Conservation (phyloP, 1,139 yeast species). For the Saccharomyces hybrid region DNA sequence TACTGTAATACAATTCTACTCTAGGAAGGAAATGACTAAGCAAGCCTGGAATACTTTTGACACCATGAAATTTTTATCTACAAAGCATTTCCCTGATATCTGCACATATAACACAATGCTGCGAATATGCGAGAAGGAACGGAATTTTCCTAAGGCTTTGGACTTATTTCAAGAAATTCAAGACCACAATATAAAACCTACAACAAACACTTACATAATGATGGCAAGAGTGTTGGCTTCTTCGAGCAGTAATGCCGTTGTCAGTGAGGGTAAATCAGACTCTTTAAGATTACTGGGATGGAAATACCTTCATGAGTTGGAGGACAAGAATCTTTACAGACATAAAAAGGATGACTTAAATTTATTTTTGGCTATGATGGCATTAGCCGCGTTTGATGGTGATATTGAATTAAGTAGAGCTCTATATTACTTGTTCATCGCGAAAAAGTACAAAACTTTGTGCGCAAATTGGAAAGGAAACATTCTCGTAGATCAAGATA, state of each 20-base stretch:
- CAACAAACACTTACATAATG: slow-evolving; percentile 47
- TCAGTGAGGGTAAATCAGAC: slow-evolving; percentile 27
- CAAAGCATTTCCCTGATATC: slow-evolving; percentile 55
- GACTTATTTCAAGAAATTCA: slow-evolving; percentile 72
- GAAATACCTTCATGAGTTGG: slow-evolving; percentile 66
- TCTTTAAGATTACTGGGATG: slow-evolving; percentile 42
- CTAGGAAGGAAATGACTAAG: slow-evolving; percentile 44
- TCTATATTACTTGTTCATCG: slow-evolving; percentile 41
- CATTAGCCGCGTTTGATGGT: slow-evolving; percentile 69
- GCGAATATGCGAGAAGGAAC: slow-evolving; percentile 51
- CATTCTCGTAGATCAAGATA: slow-evolving; percentile 3
- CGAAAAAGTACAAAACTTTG: slow-evolving; percentile 11
- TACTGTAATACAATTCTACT: slow-evolving; percentile 59
- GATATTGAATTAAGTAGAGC: slow-evolving; percentile 72
- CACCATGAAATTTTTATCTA: slow-evolving; percentile 73
- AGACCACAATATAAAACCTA: slow-evolving; percentile 36
- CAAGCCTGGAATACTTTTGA: slow-evolving; percentile 72
- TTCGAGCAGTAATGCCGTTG: slow-evolving; percentile 48
- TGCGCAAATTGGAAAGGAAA: slow-evolving; percentile 6
- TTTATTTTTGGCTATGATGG: slow-evolving; percentile 61
- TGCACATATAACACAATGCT: slow-evolving; percentile 65
- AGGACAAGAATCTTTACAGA: slow-evolving; percentile 39
- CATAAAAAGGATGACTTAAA: neutral
- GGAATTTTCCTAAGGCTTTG: slow-evolving; percentile 62
- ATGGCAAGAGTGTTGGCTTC: slow-evolving; percentile 66